These are phyloP conservation scores for Fagopyrum esculentum DNA, from an alignment of 148 eudicot genomes.

Conservation along the genomic window DNA sequence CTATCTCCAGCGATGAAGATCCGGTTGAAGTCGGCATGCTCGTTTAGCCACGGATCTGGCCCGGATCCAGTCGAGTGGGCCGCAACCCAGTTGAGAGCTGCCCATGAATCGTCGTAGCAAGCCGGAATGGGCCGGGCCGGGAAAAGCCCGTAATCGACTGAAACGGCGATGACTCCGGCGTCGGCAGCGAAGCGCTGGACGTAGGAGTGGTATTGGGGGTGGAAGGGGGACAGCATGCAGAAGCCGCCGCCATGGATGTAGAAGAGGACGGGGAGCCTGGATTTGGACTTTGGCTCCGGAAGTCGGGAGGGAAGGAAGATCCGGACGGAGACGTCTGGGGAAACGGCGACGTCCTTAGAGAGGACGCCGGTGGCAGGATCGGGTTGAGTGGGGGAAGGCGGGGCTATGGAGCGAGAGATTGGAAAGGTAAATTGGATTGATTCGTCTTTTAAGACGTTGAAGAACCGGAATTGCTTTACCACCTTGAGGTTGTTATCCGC, in stretches of 20 bases:
- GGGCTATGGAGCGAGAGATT: conserved; percentile 10
- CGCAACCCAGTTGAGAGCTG: conserved; percentile 30
- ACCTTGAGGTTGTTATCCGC: neutral
- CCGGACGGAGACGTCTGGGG: conserved; percentile 30
- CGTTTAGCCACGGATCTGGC: conserved; percentile 11
- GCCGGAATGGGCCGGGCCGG: conserved; percentile 33
- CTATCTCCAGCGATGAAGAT: conserved; percentile 26
- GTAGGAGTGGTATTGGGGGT: conserved; percentile 15
- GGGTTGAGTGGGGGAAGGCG: conserved; percentile 18
- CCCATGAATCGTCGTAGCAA: conserved; percentile 35
- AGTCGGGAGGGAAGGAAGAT: conserved; percentile 24
- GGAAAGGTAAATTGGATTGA: conserved; percentile 15
- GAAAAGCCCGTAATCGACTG: conserved; percentile 32
- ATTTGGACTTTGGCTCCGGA: conserved; percentile 7
- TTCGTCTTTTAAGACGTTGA: conserved; percentile 29
- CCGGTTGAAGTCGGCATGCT: conserved; percentile 9
- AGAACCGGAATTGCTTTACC: conserved; percentile 6
- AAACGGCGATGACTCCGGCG: conserved; percentile 25
- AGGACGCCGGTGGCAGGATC: conserved; percentile 25
- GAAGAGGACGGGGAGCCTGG: conserved; percentile 29
- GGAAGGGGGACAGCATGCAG: conserved; percentile 25
- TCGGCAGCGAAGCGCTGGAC: conserved; percentile 21
- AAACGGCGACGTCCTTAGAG: conserved; percentile 31
- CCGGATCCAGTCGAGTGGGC: conserved; percentile 19
- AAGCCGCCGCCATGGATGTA: conserved; percentile 41